Evolutionary conservation across 2,329 filamentous ascomycete species (phyloP), one percentile per base, ranked within the genome.

Genomic region (Sarocladiaceae sp.): DNA sequence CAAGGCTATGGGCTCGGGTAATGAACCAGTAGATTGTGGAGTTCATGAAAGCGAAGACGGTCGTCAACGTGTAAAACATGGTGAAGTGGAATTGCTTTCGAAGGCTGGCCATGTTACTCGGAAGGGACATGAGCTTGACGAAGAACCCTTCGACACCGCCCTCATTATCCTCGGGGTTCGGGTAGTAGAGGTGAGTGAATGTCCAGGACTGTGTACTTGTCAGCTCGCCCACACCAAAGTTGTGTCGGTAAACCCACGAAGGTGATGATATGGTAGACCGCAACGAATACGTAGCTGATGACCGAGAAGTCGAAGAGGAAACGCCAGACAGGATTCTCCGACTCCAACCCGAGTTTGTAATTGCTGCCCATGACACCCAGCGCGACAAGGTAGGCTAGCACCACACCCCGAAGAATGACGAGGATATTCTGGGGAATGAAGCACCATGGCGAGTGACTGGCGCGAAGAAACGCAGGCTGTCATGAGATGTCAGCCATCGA

Each of bases 401-500:
- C 55, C 3, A 67, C 37, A 11, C 69, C 68, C 37, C 78, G 73
- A 18, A 78, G 57, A 52, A 66, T 62, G 47, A 76, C 69, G 44
- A 80, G 68, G 26, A 66, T 52, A 42, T 71, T 71, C 55, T 79
- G 76, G 23, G 69, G 70, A 46, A 80, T 71, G 50, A 59, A 67
- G 6, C 65, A 58, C 74, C 77, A 80, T 18, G 76, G 72, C 1
- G 78, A 80, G 55, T 79, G 77, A 36, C 72, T 74, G 44, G 71
- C 74, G 59, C 76, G 73, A 13, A 78, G 68, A 53, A 76, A 79
- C 13, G 77, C 73, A 25, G 76, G 73, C 76, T 80, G 42, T 36
- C 15, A 1, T n/a, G n/a, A n/a, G n/a, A n/a, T n/a, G n/a, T n/a
- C n/a, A n/a, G n/a, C n/a, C n/a, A n/a, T n/a, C n/a, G n/a, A n/a